Conservation (phyloP, 441 rosid species). For the Populus hybrid region DNA sequence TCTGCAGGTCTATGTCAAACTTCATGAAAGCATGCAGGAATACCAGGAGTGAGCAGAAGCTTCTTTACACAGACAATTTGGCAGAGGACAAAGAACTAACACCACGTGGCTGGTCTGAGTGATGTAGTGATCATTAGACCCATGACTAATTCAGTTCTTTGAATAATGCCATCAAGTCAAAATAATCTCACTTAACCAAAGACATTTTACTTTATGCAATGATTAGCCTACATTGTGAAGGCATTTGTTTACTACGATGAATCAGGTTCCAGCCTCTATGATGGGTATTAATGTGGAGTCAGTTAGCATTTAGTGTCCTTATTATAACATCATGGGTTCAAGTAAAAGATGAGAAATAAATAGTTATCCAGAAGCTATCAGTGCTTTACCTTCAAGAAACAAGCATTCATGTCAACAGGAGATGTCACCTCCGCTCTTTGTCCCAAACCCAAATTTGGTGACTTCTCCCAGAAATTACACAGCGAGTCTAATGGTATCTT, state of each 20-base stretch:
- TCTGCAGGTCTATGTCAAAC: neutral
- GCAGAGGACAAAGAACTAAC: neutral
- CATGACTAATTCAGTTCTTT: neutral
- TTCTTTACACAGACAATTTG: neutral
- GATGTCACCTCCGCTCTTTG: constrained; percentile 69
- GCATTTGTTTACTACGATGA: neutral
- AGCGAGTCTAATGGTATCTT: constrained; percentile 72
- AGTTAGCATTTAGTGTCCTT: neutral
- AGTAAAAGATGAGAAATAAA: neutral
- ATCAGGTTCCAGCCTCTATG: neutral
- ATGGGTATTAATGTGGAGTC: neutral
- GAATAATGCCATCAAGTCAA: constrained; percentile 1
- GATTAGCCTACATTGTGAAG: neutral
- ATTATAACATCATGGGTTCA: neutral
- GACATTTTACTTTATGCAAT: neutral
- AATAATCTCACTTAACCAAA: neutral
- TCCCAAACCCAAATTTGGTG: constrained; percentile 81
- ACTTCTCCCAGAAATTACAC: constrained; percentile 67
- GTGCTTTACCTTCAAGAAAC: constrained; percentile 72
- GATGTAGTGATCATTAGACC: neutral
- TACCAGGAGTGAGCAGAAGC: neutral
- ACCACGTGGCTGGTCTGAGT: neutral
- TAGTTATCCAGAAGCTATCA: constrained; percentile 4
- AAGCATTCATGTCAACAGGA: constrained; percentile 68
- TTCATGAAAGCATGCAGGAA: neutral